phyloP scores from a whole-genome alignment of 345 rosid genomes.

The Salix caprea region DNA sequence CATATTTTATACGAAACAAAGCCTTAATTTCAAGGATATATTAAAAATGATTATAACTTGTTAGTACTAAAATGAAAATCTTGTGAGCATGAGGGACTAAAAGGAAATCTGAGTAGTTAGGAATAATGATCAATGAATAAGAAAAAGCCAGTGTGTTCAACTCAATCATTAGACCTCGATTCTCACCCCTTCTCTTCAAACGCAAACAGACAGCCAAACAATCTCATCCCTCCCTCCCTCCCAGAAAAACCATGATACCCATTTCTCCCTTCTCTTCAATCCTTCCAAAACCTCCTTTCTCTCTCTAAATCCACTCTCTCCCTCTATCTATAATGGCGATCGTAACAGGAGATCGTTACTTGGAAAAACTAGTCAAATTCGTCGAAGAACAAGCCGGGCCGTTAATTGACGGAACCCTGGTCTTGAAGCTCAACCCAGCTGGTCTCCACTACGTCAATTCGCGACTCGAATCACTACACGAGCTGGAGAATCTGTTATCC shows the following conservation, averaged over 20 bases:
- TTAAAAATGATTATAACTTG: no score
- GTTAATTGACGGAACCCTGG: constrained; percentile 59
- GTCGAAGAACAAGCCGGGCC: constrained; percentile 70
- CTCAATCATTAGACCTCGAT: constrained; percentile 21
- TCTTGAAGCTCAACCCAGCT: constrained; percentile 84
- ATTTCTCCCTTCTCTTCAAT: constrained; percentile 23
- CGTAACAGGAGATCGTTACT: constrained; percentile 93
- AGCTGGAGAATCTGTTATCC: constrained; percentile 74
- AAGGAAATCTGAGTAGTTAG: no score
- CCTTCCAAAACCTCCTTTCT: constrained; percentile 36
- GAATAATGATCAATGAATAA: no score
- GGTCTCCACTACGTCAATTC: constrained; percentile 96
- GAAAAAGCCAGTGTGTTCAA: not conserved
- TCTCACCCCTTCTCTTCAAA: constrained; percentile 4
- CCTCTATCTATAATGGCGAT: constrained; percentile 48
- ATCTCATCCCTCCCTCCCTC: not conserved
- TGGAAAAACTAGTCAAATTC: constrained; percentile 73
- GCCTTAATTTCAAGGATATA: no score
- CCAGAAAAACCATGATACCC: constrained; percentile 25
- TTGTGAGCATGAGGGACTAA: no score
- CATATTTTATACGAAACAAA: no score
- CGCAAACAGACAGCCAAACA: no score
- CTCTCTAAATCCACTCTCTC: constrained; percentile 14
- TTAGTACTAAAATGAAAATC: no score
- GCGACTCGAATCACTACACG: constrained; percentile 80